Conservation (phyloP, 176 grass and related monocot genomes). For the Musa schizocarpa region DNA sequence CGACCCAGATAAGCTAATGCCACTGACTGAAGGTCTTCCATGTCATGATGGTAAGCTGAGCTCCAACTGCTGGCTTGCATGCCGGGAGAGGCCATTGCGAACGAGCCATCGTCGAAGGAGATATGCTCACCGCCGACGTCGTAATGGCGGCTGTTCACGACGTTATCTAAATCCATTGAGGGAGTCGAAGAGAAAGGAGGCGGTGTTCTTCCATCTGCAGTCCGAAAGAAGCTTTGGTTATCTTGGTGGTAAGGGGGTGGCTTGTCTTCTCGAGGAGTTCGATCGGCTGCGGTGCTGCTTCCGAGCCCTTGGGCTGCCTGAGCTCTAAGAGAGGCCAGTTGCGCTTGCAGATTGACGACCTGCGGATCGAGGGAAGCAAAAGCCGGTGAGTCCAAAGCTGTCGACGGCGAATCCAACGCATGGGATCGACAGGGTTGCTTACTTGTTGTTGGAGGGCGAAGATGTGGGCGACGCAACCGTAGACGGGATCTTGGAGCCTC, state of each 20-base stretch:
- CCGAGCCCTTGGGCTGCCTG: constrained; percentile 45
- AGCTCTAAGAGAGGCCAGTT: constrained; percentile 67
- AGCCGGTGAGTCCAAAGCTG: neutral
- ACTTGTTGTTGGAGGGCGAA: constrained; percentile 97
- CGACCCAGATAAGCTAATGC: constrained; percentile 62
- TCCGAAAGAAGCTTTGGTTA: neutral
- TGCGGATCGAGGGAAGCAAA: constrained; percentile 12
- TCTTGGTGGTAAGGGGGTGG: constrained; percentile 12
- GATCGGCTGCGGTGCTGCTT: neutral
- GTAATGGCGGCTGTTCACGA: constrained; percentile 21
- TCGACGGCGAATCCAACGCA: neutral
- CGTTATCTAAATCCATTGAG: neutral
- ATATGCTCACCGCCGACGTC: constrained; percentile 1
- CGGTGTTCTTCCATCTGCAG: constrained; percentile 18
- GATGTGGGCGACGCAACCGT: constrained; percentile 91
- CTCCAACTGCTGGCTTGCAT: constrained; percentile 37
- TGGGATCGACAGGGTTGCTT: neutral
- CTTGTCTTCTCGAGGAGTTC: constrained; percentile 19
- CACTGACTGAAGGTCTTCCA: constrained; percentile 67
- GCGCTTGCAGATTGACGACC: constrained; percentile 90
- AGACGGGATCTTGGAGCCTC: constrained; percentile 75
- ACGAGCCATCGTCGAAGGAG: constrained; percentile 27
- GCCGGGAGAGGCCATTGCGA: constrained; percentile 4
- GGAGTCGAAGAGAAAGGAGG: constrained; percentile 11
- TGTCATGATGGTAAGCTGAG: constrained; percentile 48